A percentile compares a stretch with the other conserved stretches of the same genome.
Evolutionary conservation across 345 rosid species (phyloP).

Genomic region (Pistacia integerrima): DNA sequence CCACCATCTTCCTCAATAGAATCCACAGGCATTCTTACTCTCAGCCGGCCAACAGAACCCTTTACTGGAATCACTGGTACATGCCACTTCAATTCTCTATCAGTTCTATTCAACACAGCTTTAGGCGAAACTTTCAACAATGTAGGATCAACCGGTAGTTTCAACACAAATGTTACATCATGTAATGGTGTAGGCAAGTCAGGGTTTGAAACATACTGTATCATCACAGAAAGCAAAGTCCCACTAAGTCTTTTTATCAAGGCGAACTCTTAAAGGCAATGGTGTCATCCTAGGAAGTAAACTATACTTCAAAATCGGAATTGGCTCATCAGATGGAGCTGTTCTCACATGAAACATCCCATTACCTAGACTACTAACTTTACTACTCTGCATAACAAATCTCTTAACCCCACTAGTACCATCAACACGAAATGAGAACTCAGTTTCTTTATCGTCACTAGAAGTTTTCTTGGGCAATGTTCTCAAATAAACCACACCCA

Average conservation of each 20-base stretch:
- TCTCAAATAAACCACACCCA: constrained; percentile 88
- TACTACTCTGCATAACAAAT: constrained; percentile 72
- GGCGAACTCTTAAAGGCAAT: constrained; percentile 82
- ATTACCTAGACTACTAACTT: constrained; percentile 78
- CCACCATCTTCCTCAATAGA: constrained; percentile 55
- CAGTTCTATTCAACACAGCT: constrained; percentile 81
- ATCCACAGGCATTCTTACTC: constrained; percentile 90
- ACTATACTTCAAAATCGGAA: constrained; percentile 89
- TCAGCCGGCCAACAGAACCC: constrained; percentile 74
- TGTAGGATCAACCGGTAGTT: constrained; percentile 93
- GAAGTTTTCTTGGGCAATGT: constrained; percentile 74
- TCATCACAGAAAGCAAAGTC: constrained; percentile 94
- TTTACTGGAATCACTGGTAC: constrained; percentile 77
- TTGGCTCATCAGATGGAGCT: constrained; percentile 84
- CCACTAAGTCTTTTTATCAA: constrained; percentile 83
- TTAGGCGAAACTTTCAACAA: constrained; percentile 93
- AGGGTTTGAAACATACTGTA: constrained; percentile 89
- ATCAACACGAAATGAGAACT: constrained; percentile 86
- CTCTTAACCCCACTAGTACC: constrained; percentile 75
- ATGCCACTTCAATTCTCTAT: constrained; percentile 89
- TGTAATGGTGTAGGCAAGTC: constrained; percentile 67
- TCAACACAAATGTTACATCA: constrained; percentile 76
- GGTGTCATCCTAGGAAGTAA: constrained; percentile 82
- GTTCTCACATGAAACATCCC: constrained; percentile 95
- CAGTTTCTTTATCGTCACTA: constrained; percentile 74